Evolutionary conservation across 768 basidiomycete genomes (phyloP), one percentile per base, ranked within the genome.

Genomic region (Cystobasidium ongulense): DNA sequence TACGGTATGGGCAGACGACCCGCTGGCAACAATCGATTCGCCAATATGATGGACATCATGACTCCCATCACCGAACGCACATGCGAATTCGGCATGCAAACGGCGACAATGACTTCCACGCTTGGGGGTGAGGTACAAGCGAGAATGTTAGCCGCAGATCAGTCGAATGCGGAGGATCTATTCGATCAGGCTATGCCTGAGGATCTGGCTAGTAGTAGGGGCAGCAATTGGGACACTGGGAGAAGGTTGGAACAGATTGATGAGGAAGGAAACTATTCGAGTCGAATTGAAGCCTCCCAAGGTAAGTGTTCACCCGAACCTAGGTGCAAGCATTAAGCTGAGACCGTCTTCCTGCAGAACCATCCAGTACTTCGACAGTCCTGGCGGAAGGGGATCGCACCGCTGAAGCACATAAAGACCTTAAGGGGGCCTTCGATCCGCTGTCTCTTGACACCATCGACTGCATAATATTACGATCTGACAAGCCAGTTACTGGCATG

Each of bases 41-140:
- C 78, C 7, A 70, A 72, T 23, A 73, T 86, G 73, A 90, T 97
- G 82, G 88, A 90, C 79, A 88, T 94, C 71, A 93, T 99, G 92
- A 98, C 95, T 10, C 95, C 96, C 1, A 97, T 98, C 81, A 91
- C 91, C 15, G 96, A 99, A 81, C 85, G 94, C 50, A 98, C 96
- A 11, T 86, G 86, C 78, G 96, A 98, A 81, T 94, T 84, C 80
- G 86, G 89, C 3, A 38, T 64, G 73, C 27, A 63, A n/a, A 59
- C 50, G 4, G 57, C 50, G 21, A 67, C 67, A 29, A 46, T 57
- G 54, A 67, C 65, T 31, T 41, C 29, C n/a, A 67, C 23, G n/a
- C 10, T 38, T 15, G 25, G 29, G 4, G 35, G 33, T 15, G 61
- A 43, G 15, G 43, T 33, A 15, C 57, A 27, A 10, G 57, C n/a